Conservation (phyloP, 2,329 filamentous ascomycete genomes). For the Metarhizium humberi region DNA sequence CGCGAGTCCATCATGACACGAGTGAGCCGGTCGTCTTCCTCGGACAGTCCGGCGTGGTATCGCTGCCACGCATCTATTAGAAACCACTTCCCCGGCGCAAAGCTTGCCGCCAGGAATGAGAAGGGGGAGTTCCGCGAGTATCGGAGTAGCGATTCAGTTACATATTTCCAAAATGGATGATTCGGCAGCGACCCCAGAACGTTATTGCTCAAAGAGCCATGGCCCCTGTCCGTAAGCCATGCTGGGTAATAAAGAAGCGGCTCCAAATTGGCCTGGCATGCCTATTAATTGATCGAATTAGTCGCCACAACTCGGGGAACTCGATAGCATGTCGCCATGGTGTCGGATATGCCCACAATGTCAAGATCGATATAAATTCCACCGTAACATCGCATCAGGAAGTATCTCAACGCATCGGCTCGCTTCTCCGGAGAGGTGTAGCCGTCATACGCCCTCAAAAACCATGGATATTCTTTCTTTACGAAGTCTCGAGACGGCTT, state of each 20-base stretch:
- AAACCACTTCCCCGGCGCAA: slow-evolving; percentile 6
- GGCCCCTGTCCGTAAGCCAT: slow-evolving; percentile 6
- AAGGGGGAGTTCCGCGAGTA: slow-evolving; percentile 2
- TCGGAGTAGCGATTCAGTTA: slow-evolving; percentile 3
- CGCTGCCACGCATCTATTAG: slow-evolving; percentile 5
- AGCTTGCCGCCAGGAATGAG: slow-evolving; percentile 4
- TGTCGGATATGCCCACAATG: neutral
- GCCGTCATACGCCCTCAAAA: slow-evolving; percentile 61
- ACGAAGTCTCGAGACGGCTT: slow-evolving; percentile 63
- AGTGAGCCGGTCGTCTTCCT: neutral
- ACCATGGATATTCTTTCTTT: slow-evolving; percentile 65
- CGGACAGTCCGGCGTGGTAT: slow-evolving; percentile 3
- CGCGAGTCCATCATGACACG: slow-evolving; percentile 8
- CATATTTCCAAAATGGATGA: slow-evolving; percentile 7
- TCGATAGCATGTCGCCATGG: too few relatives aligned
- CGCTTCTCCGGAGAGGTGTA: slow-evolving; percentile 71
- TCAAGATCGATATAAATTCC: slow-evolving; percentile 73
- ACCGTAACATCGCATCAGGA: slow-evolving; percentile 65
- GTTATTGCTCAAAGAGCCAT: slow-evolving; percentile 5
- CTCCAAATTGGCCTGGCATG: slow-evolving; percentile 6
- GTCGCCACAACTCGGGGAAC: neutral
- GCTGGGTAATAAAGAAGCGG: slow-evolving; percentile 7
- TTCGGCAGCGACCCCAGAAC: slow-evolving; percentile 6
- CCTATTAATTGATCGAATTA: slow-evolving; percentile 22
- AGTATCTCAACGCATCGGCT: slow-evolving; percentile 71